Base-by-base conservation (phyloP, 2,329 filamentous ascomycete species). In the Nothophoma quercina region DNA sequence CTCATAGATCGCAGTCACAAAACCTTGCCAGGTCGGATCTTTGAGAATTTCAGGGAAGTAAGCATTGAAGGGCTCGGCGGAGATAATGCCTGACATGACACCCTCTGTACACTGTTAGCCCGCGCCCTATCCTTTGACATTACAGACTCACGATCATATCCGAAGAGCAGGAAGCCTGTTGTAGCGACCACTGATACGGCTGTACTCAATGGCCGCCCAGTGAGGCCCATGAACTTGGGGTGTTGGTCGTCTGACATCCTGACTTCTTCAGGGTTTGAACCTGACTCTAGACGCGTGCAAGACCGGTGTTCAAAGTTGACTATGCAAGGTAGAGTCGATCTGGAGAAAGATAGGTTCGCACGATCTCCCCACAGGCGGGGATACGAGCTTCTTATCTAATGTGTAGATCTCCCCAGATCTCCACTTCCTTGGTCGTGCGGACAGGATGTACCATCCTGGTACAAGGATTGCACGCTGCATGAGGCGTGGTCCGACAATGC, bases 1-100 rank as follows among this genome's bases (percentile, higher is more conserved):
- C 52, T 82, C 79, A 68, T 83, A 84, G 56, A 81, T 81, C 13
- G 80, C 74, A 1, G 78, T 81, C 15, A 83, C 78, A 48, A 78
- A 79, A 43, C 79, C 80, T 64, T 79, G 78, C 68, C 79, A 76
- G n/a, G 77, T 79, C 12, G 76, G 69, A 58, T 82, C 66, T 48
- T 69, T 50, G 15, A 69, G 56, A 2, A 72, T 75, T 50, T 77
- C 68, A 0, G 75, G 76, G 42, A 78, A 77, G 51, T 71, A 72
- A 9, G 53, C 43, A 52, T 67, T 70, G 56, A 73, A 73, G 0
- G 68, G 68, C 6, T 67, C 62, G 2, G 69, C 69, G 1, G 65
- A 65, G n/a, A 73, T 73, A 41, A 73, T 73, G 21, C 70, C 70
- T 16, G 67, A 69, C 70, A 73, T 73, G 47, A 73, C 70, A 45